Conservation (phyloP, 1,284 basidiomycete species). For the Porogramme epimiltina region DNA sequence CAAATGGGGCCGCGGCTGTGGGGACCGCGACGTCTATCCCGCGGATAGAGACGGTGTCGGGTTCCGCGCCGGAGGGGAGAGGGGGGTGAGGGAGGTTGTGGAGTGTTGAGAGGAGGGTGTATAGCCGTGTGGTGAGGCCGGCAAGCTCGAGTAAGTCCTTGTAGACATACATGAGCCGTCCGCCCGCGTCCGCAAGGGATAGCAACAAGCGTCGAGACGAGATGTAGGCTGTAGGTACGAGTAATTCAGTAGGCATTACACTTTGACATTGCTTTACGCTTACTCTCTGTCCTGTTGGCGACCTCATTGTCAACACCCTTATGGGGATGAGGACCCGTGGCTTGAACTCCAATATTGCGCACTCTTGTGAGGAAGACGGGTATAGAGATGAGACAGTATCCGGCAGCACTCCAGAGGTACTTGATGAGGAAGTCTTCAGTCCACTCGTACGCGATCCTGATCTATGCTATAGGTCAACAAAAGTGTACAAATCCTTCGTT, state of each 20-base stretch:
- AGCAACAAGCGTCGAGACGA: constrained; percentile 92
- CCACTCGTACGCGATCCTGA: constrained; percentile 85
- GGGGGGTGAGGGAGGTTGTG: constrained; percentile 62
- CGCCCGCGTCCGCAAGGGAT: constrained; percentile 93
- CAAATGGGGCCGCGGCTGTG: constrained; percentile 45
- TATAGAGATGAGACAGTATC: constrained; percentile 87
- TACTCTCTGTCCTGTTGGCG: constrained; percentile 44
- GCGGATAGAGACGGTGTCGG: constrained; percentile 46
- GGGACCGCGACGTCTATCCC: constrained; percentile 76
- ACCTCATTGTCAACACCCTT: constrained; percentile 26
- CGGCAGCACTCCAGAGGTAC: constrained; percentile 91
- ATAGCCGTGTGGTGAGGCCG: constrained; percentile 89
- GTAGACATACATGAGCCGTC: constrained; percentile 89
- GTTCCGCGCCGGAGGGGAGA: constrained; percentile 39
- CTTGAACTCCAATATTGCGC: constrained; percentile 47
- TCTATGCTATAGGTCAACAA: constrained; percentile 39
- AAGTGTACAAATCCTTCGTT: neutral
- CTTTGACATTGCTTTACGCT: too few species aligned
- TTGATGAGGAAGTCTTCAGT: constrained; percentile 95
- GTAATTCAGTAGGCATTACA: too few species aligned
- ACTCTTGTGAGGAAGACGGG: constrained; percentile 74
- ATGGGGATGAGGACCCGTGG: constrained; percentile 9
- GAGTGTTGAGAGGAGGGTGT: constrained; percentile 84
- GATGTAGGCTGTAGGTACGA: constrained; percentile 82
- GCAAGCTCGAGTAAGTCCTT: constrained; percentile 93